Evolutionary conservation across 2,329 filamentous ascomycete genomes (phyloP).

Genomic region (Neoscytalidium dimidiatum): DNA sequence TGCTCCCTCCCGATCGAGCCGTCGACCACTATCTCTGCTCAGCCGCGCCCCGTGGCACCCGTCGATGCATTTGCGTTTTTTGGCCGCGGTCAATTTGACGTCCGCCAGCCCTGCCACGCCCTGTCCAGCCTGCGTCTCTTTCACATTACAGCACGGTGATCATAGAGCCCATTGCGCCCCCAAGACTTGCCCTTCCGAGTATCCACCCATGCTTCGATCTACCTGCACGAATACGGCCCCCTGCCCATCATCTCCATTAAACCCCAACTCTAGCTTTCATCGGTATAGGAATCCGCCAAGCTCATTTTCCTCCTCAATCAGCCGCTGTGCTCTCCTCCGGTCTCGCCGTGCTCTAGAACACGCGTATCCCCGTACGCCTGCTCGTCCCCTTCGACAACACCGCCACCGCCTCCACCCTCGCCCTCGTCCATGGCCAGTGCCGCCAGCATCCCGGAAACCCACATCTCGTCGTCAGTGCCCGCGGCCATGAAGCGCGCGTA

Average conservation of each 20-base stretch:
- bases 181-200: neutral
- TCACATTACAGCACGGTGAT: neutral
- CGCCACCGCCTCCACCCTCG: slow-evolving; percentile 14
- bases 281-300: slow-evolving; percentile 3
- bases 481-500: slow-evolving; percentile 18
- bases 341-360: neutral
- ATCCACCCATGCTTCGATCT: slow-evolving; percentile 7
- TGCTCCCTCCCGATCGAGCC: neutral
- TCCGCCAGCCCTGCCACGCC: neutral
- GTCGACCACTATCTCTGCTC: neutral
- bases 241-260: neutral
- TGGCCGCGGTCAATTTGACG: neutral
- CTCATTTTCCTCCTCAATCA: slow-evolving; percentile 2
- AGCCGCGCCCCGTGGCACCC: neutral
- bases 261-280: neutral
- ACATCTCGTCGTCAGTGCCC: slow-evolving; percentile 28
- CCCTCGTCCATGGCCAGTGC: slow-evolving; percentile 12
- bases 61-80: neutral
- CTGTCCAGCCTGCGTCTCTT: neutral
- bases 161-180: neutral
- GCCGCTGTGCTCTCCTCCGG: neutral
- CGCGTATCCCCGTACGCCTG: slow-evolving; percentile 16
- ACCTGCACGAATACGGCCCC: neutral
- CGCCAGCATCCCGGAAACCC: slow-evolving; percentile 21
- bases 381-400: slow-evolving; percentile 17